These are phyloP conservation scores for Trebouxia gelatinosa DNA, from an alignment of 163 green algal genomes.

Conservation along the genomic window DNA sequence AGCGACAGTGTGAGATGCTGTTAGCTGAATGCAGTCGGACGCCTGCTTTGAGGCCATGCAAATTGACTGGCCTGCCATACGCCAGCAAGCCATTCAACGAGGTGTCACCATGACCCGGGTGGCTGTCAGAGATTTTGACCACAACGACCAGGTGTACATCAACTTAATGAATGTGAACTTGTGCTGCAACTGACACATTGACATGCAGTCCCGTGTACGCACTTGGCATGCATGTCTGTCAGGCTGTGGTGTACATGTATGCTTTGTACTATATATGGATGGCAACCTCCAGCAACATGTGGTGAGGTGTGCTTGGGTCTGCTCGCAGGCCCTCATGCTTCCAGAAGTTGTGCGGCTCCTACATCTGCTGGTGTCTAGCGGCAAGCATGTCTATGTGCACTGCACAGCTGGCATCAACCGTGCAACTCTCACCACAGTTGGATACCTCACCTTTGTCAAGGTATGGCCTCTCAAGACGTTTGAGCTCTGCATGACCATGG, in stretches of 20 bases:
- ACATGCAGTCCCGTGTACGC: background rate
- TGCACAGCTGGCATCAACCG: constrained; percentile 85
- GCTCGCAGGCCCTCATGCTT: constrained; percentile 65
- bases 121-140: constrained; percentile 75
- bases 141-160: constrained; percentile 57
- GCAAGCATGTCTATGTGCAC: constrained; percentile 72
- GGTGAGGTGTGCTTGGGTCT: background rate
- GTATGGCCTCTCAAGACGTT: constrained; percentile 4
- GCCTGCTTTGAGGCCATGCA: constrained; percentile 67
- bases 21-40: constrained; percentile 67
- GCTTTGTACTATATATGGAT: background rate
- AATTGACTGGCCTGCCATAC: constrained; percentile 51
- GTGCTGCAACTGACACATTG: background rate
- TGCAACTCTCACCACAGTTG: constrained; percentile 66
- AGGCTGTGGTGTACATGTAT: background rate
- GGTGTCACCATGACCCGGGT: constrained; percentile 59
- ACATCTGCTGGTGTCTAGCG: constrained; percentile 51
- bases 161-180: background rate
- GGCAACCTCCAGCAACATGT: background rate
- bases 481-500: background rate
- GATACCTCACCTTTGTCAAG: constrained; percentile 74
- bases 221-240: background rate
- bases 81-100: constrained; percentile 40
- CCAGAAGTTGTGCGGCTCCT: constrained; percentile 65
- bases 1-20: too few species aligned